Evolutionary conservation across 1,284 basidiomycete genomes (phyloP), one percentile per base, ranked within the genome.

Genomic region (Rhodotorula sp.): DNA sequence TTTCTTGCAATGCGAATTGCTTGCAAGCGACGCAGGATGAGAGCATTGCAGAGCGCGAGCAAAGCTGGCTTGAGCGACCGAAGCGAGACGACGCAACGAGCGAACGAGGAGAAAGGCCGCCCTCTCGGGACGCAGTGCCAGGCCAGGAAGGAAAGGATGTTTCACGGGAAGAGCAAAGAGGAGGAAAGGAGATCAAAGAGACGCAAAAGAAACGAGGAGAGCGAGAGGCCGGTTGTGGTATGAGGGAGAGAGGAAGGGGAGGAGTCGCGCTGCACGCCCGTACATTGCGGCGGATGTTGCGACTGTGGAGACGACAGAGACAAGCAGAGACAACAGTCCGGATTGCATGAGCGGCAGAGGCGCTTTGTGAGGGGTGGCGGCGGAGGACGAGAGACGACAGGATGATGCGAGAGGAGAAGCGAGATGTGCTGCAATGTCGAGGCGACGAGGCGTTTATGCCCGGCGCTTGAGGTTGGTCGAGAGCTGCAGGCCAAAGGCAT

Each of bases 401-500:
- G 58, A 53, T 24, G 67, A 54, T 51, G 20, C 40, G 40, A 44
- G 47, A 59, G 60, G 68, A 58, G 18, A 46, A 18, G 54, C 52
- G 30, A 37, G 37, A 60, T 56, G 48, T 2, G 59, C 46, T 24
- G 59, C 15, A n/a, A 24, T 51, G 59, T 30, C 57, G 26, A 37
- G 56, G 24, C 65, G 67, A n/a, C 30, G 51, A 60, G 51, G 48
- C 61, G 62, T 67, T 73, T 71, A 74, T 59, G 56, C 52, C 63
- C 70, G 62, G 48, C 67, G 81, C 80, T 82, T 82, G 72, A 82
- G 79, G 79, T 82, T 82, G 75, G 78, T 79, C 51, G 81, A 82
- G 71, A 83, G 80, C 72, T 74, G 65, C 31, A 22, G 10, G 34
- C 34, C 4, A 6, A 13, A 31, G 1, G 16, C 28, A 24, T 9